phyloP scores from a whole-genome alignment of 768 basidiomycete genomes.

The Guyanaporus albipodus region DNA sequence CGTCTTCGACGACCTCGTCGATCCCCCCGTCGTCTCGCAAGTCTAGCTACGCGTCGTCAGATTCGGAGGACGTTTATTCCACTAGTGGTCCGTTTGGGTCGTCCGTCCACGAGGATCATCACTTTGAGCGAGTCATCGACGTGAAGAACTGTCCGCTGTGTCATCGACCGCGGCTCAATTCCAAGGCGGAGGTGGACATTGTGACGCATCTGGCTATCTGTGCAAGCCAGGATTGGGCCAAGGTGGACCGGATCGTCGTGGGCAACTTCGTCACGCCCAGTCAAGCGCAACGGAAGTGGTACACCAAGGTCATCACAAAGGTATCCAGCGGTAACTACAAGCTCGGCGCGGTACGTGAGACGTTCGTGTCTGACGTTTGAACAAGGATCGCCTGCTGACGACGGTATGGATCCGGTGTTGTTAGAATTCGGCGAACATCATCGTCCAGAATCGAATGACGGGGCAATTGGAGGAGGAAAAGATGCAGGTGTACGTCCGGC shows the following conservation, averaged over 20 bases:
- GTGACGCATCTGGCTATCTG: conserved; percentile 97
- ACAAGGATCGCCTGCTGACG: background rate
- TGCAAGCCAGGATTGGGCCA: conserved; percentile 88
- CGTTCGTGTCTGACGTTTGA: background rate
- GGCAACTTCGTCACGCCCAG: conserved; percentile 91
- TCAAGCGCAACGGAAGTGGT: conserved; percentile 97
- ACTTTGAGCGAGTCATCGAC: conserved; percentile 87
- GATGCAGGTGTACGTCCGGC: conserved; percentile 91
- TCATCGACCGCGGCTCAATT: conserved; percentile 78
- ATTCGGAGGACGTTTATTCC: conserved; percentile 39
- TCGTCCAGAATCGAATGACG: conserved; percentile 90
- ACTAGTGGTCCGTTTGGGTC: background rate
- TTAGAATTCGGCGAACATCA: conserved; percentile 95
- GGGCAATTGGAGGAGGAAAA: conserved; percentile 96
- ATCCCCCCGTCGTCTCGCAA: conserved; percentile 22
- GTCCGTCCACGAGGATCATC: conserved; percentile 29
- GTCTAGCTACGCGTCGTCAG: conserved; percentile 43
- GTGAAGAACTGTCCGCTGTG: conserved; percentile 93
- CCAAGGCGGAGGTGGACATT: conserved; percentile 90
- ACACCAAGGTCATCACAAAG: conserved; percentile 85
- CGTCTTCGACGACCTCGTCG: conserved; percentile 7
- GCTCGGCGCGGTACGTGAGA: conserved; percentile 73
- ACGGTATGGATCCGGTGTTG: no score
- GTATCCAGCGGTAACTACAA: conserved; percentile 84
- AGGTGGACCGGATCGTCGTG: conserved; percentile 85